phyloP scores from a whole-genome alignment of 2,329 filamentous ascomycete genomes.

The Onygenales sp. region DNA sequence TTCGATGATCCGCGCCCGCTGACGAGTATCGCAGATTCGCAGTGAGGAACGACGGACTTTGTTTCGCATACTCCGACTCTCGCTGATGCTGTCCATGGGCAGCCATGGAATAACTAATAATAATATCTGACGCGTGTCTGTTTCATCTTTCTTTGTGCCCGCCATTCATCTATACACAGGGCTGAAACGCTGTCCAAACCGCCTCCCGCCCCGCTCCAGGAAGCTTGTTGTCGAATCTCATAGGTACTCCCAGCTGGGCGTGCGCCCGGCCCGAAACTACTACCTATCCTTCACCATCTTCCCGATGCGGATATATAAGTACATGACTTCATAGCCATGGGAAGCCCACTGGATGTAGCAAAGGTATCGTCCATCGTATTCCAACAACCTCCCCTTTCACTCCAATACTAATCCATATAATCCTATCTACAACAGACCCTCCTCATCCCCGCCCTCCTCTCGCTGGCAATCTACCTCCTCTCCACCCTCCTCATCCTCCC shows the following conservation, averaged over 20 bases:
- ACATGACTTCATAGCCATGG: conserved; percentile 4
- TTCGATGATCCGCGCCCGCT: background rate
- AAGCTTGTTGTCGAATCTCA: too few species aligned
- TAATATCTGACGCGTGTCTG: too few species aligned
- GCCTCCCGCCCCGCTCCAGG: too few species aligned
- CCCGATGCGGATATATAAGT: background rate
- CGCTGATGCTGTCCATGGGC: too few species aligned
- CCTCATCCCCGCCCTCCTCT: conserved; percentile 60
- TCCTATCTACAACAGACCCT: conserved; percentile 45
- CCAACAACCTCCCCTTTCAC: background rate
- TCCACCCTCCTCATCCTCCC: conserved; percentile 58
- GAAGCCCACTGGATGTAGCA: conserved; percentile 3
- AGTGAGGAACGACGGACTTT: background rate
- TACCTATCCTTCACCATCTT: background rate
- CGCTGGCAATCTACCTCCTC: conserved; percentile 57
- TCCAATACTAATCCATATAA: background rate
- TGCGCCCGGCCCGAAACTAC: too few species aligned
- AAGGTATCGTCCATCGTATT: conserved; percentile 4
- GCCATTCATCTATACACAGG: too few species aligned
- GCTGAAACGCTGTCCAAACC: too few species aligned
- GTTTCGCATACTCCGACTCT: too few species aligned
- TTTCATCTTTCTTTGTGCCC: too few species aligned
- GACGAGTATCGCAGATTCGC: background rate
- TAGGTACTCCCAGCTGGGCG: too few species aligned
- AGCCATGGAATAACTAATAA: too few species aligned